Evolutionary conservation across 805 yeast species (phyloP), one percentile per base, ranked within the genome.

Genomic region (Myxozyma sirexii): DNA sequence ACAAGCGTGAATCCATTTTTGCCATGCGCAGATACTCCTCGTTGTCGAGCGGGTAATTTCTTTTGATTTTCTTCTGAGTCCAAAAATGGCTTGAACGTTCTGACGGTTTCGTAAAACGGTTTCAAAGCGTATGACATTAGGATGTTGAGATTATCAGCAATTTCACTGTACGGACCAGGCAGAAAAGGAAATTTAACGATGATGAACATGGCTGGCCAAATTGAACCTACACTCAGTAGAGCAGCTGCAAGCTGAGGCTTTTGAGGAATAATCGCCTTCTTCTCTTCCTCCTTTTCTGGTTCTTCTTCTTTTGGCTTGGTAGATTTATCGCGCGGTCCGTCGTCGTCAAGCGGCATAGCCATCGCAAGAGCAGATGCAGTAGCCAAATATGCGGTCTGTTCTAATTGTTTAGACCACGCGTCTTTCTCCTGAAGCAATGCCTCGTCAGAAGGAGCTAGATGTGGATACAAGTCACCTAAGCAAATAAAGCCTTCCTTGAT

Each of bases 281-380:
- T 51, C 47, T 33, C 21, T 39, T 38, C 13, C 21, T 56, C 62
- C 24, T 42, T 42, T 59, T 43, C 56, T 38, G 50, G 38, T 19
- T 45, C 50, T 27, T 23, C 13, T 2, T 3, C 35, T 12, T 38
- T 35, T 6, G 67, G 68, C 59, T 33, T 54, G 6, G 24, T 4
- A 56, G 63, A 47, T 83, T 88, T 4, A 29, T 44, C 54, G 27
- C 39, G 21, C 10, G 55, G 49, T 5, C 46, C 42, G 37, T 87
- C 93, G 39, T 83, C 84, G 2, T 80, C 77, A 39, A 92, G 76
- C 0, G 97, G 96, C 8, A 94, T 94, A 4, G 97, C 97, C 66
- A 91, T 71, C 0, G 97, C 94, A 50, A 92, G 75, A 0, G 96
- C 96, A 62, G 87, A 88, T 0, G 89, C 86, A 24, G 82, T 80